Percentiles rank a stretch among this genome's conserved stretches.
Conservation (phyloP, 495 filamentous ascomycete genomes). For the Podospora tetraspora region DNA sequence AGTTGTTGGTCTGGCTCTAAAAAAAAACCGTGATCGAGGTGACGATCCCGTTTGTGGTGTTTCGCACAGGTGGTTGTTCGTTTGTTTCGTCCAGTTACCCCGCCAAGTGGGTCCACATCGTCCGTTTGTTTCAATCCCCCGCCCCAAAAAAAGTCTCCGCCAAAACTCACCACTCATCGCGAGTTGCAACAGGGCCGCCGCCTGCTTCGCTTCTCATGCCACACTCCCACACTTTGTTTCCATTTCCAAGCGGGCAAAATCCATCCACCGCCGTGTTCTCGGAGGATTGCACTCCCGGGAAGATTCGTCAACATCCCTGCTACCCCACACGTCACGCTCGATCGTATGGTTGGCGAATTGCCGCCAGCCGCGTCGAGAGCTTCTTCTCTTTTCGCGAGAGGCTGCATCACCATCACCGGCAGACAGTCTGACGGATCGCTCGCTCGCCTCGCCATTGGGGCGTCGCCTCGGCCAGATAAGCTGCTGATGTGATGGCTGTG, state of each 20-base stretch:
- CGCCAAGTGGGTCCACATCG: neutral
- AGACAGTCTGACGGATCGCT: neutral
- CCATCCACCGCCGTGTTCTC: neutral
- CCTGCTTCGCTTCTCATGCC: neutral
- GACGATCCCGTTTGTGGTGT: neutral
- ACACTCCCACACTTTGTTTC: neutral
- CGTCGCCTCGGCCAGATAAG: constrained; percentile 3
- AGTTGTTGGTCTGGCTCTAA: neutral
- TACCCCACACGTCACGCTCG: constrained; percentile 5
- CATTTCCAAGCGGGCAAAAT: neutral
- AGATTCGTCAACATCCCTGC: constrained; percentile 16
- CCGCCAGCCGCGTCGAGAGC: neutral
- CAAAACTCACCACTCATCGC: neutral
- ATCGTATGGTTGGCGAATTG: constrained; percentile 4
- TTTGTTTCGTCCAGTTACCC: neutral
- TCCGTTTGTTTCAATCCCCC: neutral
- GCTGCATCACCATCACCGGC: neutral
- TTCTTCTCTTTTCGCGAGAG: neutral
- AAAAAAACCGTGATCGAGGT: neutral
- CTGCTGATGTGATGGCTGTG: neutral
- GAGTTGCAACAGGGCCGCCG: neutral
- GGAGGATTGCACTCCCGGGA: neutral
- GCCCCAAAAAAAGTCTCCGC: neutral
- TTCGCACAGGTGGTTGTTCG: neutral
- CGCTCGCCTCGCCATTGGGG: neutral